Base-by-base conservation (phyloP, 2,329 filamentous ascomycete genomes). In the Trematosphaeria pertusa region DNA sequence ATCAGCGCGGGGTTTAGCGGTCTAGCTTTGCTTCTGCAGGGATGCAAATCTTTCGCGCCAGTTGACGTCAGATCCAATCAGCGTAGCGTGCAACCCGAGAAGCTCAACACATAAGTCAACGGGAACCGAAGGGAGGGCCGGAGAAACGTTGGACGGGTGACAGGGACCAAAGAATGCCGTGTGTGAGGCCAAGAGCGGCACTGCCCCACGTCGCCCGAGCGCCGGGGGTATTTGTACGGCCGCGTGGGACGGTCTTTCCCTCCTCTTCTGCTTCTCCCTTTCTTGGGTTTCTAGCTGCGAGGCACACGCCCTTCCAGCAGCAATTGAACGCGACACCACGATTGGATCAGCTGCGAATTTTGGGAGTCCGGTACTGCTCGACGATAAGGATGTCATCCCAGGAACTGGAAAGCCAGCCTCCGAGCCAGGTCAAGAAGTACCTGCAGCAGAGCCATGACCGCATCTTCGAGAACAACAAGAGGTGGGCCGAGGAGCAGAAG, bases 401-500 rank as follows among this genome's bases (percentile, higher is more conserved):
- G 19, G 54, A 58, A 30, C 26, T 43, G 14, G 50, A 58, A 17
- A 48, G 49, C 37, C 33, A 51, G 48, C 52, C 50, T 5, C 31
- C 49, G 31, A 52, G 62, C 46, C 62, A 65, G 53, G 56, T 71
- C 19, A 56, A 55, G 48, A 70, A 65, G 53, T 87, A 87, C 67
- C 80, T 87, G 50, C 73, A 81, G 72, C 76, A 86, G 74, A 80
- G 78, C 60, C 86, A 89, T 70, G 82, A 87, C 62, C 78, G 80
- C 49, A 81, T 89, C 62, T 89, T 89, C 60, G 81, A 87, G 58
- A 82, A 84, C 78, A 89, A 89, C 76, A 75, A 77, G 54, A 75
- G 76, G 43, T 89, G 87, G 87, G 86, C 85, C 10, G 78, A 78
- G 36, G 72, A 81, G 54, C 84, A 86, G 75, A 73, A 62, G 57